These are phyloP conservation scores for Chalara sp. DNA, from an alignment of 2,329 filamentous ascomycete genomes.

Conservation along the genomic window DNA sequence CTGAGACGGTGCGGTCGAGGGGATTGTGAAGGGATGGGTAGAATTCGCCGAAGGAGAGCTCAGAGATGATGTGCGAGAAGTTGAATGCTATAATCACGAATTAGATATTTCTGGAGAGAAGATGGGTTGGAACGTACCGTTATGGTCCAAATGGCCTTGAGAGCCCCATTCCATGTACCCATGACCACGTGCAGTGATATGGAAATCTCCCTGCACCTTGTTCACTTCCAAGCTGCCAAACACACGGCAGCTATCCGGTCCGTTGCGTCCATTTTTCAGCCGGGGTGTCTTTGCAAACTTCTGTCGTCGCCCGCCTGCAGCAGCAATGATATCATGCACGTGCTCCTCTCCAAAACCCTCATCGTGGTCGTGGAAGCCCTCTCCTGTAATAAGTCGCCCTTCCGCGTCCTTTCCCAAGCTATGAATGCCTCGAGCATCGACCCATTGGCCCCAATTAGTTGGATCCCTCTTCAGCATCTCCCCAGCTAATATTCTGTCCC, in stretches of 20 bases:
- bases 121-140: constrained; percentile 44
- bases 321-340: constrained; percentile 82
- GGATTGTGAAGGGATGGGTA: constrained; percentile 92
- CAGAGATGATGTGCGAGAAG: constrained; percentile 94
- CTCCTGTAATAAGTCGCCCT: constrained; percentile 48
- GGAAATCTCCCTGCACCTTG: constrained; percentile 96
- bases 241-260: constrained; percentile 73
- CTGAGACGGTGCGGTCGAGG: constrained; percentile 81
- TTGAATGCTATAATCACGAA: constrained; percentile 64
- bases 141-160: constrained; percentile 67
- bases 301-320: constrained; percentile 52
- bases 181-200: constrained; percentile 91
- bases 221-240: constrained; percentile 89
- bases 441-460: constrained; percentile 80
- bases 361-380: constrained; percentile 54
- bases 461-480: constrained; percentile 66
- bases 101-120: not conserved
- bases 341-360: constrained; percentile 74
- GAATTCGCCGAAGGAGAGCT: constrained; percentile 94
- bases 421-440: constrained; percentile 60
- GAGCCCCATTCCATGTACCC: constrained; percentile 79
- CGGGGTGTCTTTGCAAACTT: constrained; percentile 72
- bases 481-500: constrained; percentile 83
- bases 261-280: constrained; percentile 31
- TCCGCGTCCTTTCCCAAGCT: constrained; percentile 48